Evolutionary conservation across 2,329 filamentous ascomycete genomes (phyloP).

Genomic region (Fusarium sacchari): DNA sequence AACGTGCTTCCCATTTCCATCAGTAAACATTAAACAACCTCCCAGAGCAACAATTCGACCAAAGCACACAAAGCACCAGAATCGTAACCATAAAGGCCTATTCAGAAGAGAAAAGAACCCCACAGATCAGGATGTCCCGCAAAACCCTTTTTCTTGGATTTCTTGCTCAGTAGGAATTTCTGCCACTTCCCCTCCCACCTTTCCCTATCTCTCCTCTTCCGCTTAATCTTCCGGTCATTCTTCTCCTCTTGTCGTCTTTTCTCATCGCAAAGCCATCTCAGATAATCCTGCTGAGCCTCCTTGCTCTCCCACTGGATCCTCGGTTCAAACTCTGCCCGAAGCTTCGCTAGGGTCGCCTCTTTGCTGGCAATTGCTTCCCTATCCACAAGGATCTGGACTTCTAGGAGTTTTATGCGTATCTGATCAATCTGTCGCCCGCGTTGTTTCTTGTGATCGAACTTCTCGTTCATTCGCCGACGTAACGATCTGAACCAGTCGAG

Average conservation of each 20-base stretch:
- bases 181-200: not conserved
- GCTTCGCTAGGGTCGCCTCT: not conserved
- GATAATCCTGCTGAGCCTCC: not conserved
- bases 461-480: not conserved
- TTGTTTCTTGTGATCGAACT: not conserved
- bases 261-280: not conserved
- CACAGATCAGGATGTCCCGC: not conserved
- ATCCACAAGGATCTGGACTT: not conserved
- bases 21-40: not conserved
- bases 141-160: not conserved
- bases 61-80: not conserved
- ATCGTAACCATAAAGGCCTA: fast-evolving
- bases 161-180: not conserved
- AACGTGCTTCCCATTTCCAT: not conserved
- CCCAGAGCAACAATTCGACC: not conserved
- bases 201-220: not conserved
- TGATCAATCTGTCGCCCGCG: not conserved
- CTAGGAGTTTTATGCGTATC: not conserved
- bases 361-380: fast-evolving
- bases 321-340: not conserved
- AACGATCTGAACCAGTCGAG: not conserved
- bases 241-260: not conserved
- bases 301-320: not conserved
- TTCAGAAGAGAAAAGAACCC: not conserved
- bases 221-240: not conserved